phyloP scores from a whole-genome alignment of 257 asterid genomes.

The Jaltomata sinuosa region DNA sequence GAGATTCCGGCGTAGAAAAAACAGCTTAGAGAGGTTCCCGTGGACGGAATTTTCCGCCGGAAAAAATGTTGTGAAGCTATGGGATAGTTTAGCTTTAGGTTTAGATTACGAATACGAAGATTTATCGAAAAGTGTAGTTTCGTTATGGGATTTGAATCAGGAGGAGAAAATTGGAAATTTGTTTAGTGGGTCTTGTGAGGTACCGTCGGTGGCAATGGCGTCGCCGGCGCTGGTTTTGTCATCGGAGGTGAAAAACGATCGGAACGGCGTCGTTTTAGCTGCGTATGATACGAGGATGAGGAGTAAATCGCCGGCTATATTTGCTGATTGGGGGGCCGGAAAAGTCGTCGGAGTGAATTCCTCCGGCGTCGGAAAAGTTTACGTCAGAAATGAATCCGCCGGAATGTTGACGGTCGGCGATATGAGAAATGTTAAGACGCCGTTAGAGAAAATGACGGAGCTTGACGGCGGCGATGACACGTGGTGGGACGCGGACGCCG shows the following conservation, averaged over 20 bases:
- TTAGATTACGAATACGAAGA: constrained; percentile 15
- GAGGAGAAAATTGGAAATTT: background rate
- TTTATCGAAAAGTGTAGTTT: constrained; percentile 25
- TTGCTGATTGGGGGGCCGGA: constrained; percentile 37
- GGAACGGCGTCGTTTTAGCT: constrained; percentile 41
- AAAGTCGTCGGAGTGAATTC: constrained; percentile 1
- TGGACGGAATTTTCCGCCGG: constrained; percentile 58
- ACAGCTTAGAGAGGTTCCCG: constrained; percentile 8
- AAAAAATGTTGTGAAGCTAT: constrained; percentile 67
- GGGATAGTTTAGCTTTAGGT: constrained; percentile 46
- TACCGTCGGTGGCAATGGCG: constrained; percentile 8
- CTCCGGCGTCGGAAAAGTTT: constrained; percentile 37
- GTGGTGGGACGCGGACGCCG: constrained; percentile 90
- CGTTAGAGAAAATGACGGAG: constrained; percentile 41
- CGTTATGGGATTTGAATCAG: constrained; percentile 38
- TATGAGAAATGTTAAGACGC: constrained; percentile 50
- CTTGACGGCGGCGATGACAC: constrained; percentile 45
- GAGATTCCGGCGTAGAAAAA: constrained; percentile 25
- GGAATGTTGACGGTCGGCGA: constrained; percentile 73
- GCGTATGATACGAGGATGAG: constrained; percentile 63
- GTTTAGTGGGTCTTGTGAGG: background rate
- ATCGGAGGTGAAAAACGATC: constrained; percentile 28
- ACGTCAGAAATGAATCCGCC: constrained; percentile 44
- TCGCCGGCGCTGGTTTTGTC: constrained; percentile 38
- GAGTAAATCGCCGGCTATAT: constrained; percentile 35